Evolutionary conservation across 768 basidiomycete species (phyloP), one percentile per base, ranked within the genome.

Genomic region (Amanita jacksonii): DNA sequence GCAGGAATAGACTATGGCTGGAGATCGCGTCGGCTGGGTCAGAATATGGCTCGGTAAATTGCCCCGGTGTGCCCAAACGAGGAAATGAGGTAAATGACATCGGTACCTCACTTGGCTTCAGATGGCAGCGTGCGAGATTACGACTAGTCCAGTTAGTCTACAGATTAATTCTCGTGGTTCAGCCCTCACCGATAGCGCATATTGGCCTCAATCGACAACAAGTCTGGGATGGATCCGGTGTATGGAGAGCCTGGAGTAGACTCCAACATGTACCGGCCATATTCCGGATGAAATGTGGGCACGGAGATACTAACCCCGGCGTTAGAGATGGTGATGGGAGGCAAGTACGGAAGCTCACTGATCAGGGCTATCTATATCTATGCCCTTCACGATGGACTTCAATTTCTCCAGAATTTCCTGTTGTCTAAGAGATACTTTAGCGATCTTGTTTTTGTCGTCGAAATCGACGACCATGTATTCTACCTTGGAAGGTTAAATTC

Each of bases 181-280:
- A 34, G 28, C n/a, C 51, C 68, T 52, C 50, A 83, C 92, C 92
- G 75, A 60, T 90, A 89, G 35, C 85, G 81, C 96, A 99, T 99
- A 62, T 98, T 92, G 37, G 69, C 65, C 65, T 99, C 94, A 4
- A 99, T 93, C 4, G 82, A 76, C 28, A 98, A 69, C 15, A 98
- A 73, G 61, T 94, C 91, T 19, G 73, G 71, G 31, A 98, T 77
- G 12, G 77, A 82, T 8, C 89, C 91, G 4, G 88, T 85, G 65
- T 97, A 98, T 2, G 96, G 96, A 38, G 82, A 79, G 2, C 96
- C 96, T 0, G 96, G 96, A 0, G 94, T 99, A 2, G 91, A 91
- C 61, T 99, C 96, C 41, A 99, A 74, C 96, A 99, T 99, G 67
- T 88, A 98, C 30, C 93, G 77, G 31, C 96, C 96, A 66, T 97